Percentiles rank a stretch among this genome's conserved stretches.
Conservation (phyloP, 2,329 filamentous ascomycete species). For the Aspergillus luchuensis region DNA sequence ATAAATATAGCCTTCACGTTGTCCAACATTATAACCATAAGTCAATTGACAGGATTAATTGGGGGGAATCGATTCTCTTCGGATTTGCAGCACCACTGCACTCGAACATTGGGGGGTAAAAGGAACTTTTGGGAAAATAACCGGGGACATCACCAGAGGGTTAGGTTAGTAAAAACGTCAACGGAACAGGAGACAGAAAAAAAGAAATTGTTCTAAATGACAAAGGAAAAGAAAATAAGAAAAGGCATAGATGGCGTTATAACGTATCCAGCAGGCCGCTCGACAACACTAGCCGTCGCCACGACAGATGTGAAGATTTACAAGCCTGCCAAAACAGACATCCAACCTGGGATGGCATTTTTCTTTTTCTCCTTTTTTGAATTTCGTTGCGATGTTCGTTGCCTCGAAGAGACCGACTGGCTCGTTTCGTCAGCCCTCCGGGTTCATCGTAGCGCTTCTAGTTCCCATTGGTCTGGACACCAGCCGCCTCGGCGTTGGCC, state of each 20-base stretch:
- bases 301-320: conserved; percentile 18
- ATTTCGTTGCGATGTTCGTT: conserved; percentile 19
- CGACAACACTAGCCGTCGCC: conserved; percentile 14
- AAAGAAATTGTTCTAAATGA: conserved; percentile 18
- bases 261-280: conserved; percentile 24
- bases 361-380: conserved; percentile 11
- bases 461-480: conserved; percentile 38
- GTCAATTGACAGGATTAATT: conserved; percentile 16
- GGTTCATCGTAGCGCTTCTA: conserved; percentile 27
- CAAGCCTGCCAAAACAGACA: conserved; percentile 15
- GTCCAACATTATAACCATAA: conserved; percentile 12
- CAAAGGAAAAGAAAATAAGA: conserved; percentile 21
- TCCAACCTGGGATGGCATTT: conserved; percentile 21
- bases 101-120: conserved; percentile 3
- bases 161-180: conserved; percentile 22
- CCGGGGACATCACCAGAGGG: conserved; percentile 25
- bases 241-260: conserved; percentile 30
- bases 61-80: conserved; percentile 10
- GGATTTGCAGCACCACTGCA: not conserved
- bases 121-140: conserved; percentile 18
- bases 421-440: conserved; percentile 23
- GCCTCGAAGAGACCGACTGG: conserved; percentile 19
- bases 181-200: conserved; percentile 5
- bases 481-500: conserved; percentile 39
- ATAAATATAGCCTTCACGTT: not conserved